phyloP scores from a whole-genome alignment of 306 rosid genomes.

The Vigna trinervia region DNA sequence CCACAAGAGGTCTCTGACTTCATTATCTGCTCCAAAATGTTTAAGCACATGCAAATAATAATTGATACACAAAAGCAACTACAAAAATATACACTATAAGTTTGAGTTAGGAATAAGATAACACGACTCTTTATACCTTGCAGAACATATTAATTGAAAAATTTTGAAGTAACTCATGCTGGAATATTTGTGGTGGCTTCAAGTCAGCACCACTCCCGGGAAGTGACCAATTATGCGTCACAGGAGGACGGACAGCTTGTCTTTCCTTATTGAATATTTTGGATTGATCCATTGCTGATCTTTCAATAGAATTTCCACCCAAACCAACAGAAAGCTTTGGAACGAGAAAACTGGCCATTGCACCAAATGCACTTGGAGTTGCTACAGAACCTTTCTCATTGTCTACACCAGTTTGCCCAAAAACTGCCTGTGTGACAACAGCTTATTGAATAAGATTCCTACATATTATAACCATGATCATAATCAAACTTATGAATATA shows the following conservation, averaged over 20 bases:
- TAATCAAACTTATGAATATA: conserved; percentile 27
- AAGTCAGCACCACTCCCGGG: conserved; percentile 66
- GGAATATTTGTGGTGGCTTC: conserved; percentile 91
- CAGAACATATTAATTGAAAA: conserved; percentile 95
- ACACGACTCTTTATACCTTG: conserved; percentile 64
- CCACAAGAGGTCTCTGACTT: conserved; percentile 19
- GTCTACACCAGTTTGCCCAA: conserved; percentile 77
- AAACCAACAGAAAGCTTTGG: conserved; percentile 92
- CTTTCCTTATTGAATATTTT: conserved; percentile 76
- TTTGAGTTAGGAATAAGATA: conserved; percentile 11
- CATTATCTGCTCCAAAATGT: conserved; percentile 5
- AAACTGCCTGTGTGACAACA: conserved; percentile 73
- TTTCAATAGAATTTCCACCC: conserved; percentile 78
- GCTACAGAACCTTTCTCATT: conserved; percentile 72
- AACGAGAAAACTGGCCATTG: conserved; percentile 97
- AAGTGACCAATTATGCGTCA: conserved; percentile 93
- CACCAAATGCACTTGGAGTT: conserved; percentile 89
- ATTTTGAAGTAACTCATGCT: conserved; percentile 94
- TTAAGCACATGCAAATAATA: not conserved
- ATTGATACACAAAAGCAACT: conserved; percentile 19
- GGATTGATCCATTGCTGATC: conserved; percentile 70
- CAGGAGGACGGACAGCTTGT: conserved; percentile 93
- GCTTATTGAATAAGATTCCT: conserved; percentile 41
- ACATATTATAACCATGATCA: conserved; percentile 34
- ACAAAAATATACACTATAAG: conserved; percentile 19